These are phyloP conservation scores for Termitomyces eurrhizus DNA, from an alignment of 768 basidiomycete species.

Conservation along the genomic window DNA sequence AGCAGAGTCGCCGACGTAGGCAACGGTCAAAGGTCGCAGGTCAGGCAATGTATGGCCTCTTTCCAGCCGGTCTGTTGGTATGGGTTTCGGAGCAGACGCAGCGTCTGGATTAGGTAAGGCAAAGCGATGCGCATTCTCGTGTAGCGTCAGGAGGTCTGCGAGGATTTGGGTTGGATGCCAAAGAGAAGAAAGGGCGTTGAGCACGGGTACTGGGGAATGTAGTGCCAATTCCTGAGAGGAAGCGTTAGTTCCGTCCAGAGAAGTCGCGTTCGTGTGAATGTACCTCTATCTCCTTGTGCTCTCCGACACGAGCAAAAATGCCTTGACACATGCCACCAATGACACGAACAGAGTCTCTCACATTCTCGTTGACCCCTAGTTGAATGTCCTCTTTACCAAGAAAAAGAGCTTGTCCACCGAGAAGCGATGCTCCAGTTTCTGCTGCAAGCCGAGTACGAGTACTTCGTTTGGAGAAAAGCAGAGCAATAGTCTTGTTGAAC, in stretches of 20 bases:
- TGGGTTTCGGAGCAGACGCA: neutral
- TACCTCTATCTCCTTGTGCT: conserved; percentile 91
- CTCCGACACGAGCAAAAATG: conserved; percentile 94
- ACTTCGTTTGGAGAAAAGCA: conserved; percentile 91
- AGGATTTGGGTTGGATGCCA: conserved; percentile 98
- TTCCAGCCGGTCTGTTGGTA: conserved; percentile 4
- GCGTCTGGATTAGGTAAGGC: conserved; percentile 15
- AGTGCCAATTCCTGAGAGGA: conserved; percentile 74
- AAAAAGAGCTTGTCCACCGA: conserved; percentile 91
- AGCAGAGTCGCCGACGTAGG: conserved; percentile 92
- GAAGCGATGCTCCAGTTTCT: conserved; percentile 73
- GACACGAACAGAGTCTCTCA: conserved; percentile 81
- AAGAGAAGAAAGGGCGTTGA: conserved; percentile 92
- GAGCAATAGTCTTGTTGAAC: conserved; percentile 79
- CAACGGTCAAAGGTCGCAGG: conserved; percentile 79
- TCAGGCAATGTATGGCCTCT: conserved; percentile 29
- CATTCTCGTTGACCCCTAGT: conserved; percentile 89
- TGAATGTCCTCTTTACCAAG: conserved; percentile 90
- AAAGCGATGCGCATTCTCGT: conserved; percentile 68
- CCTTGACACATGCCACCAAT: conserved; percentile 95
- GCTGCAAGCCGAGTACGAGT: conserved; percentile 88
- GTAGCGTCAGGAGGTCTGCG: conserved; percentile 87
- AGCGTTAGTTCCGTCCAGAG: conserved; percentile 3
- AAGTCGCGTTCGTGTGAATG: conserved; percentile 13
- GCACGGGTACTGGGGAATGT: conserved; percentile 88